Percentiles rank a stretch among this genome's conserved stretches.
Evolutionary conservation across 202 grass and related monocot species (phyloP).

Genomic region (Schoenoplectus tabernaemontani): DNA sequence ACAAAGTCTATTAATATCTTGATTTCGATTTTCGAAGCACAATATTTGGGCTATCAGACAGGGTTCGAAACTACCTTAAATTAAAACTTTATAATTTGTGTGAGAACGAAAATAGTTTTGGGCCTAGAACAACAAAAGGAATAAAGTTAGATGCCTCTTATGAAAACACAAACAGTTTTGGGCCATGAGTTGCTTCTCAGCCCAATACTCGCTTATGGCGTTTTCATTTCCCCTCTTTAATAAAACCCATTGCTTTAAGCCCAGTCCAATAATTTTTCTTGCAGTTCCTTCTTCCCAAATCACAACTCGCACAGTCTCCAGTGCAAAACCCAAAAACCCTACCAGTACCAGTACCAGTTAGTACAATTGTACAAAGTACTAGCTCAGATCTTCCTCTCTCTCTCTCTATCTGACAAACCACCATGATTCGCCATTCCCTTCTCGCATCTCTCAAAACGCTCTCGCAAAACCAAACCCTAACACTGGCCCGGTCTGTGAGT

Average conservation of each 20-base stretch:
- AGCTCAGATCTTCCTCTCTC: not conserved
- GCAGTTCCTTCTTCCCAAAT: not conserved
- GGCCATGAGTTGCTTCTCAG: too few relatives aligned
- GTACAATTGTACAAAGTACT: too few relatives aligned
- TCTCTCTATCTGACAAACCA: not conserved
- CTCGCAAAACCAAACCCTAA: not conserved
- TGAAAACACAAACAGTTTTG: not conserved
- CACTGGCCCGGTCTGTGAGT: slow-evolving; percentile 28
- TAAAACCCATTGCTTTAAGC: not conserved
- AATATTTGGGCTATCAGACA: not conserved
- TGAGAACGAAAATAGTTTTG: not conserved
- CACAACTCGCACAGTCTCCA: not conserved
- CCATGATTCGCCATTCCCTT: slow-evolving; percentile 21
- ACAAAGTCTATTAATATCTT: not conserved
- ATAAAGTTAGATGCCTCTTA: not conserved
- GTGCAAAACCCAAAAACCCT: slow-evolving; percentile 23
- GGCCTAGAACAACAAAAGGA: not conserved
- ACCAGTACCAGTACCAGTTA: not conserved
- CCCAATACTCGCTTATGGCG: not conserved
- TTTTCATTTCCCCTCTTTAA: not conserved
- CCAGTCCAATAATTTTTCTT: not conserved
- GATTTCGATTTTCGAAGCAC: not conserved
- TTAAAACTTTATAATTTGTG: not conserved
- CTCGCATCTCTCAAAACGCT: not conserved
- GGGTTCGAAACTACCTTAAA: not conserved